Evolutionary conservation across 2,329 filamentous ascomycete species (phyloP), one percentile per base, ranked within the genome.

Genomic region (Diaporthe ilicicola): DNA sequence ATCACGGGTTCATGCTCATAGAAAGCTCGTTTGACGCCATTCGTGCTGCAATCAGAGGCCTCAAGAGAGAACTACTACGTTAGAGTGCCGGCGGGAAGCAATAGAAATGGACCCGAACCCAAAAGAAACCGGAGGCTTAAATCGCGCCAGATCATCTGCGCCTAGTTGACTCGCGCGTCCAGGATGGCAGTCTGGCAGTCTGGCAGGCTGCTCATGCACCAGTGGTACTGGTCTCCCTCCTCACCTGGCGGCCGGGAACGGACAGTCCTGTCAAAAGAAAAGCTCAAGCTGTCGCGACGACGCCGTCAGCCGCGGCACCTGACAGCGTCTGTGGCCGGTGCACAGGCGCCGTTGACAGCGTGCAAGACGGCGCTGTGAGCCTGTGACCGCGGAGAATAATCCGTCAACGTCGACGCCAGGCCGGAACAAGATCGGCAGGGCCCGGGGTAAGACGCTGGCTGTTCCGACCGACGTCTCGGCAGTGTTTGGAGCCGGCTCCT

Each of bases 391-490:
- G 56, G 56, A 17, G 56, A 32, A 19, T n/a, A 17, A 22, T 62
- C 39, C 56, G 42, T 46, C 24, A 8, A 27, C 22, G 37, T 42
- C 54, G 2, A 39, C 29, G n/a, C n/a, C 37, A 42, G 6, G 29
- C 44, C 54, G 46, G 22, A 54, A 50, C 24, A 44, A 29, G 44
- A 34, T 69, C 55, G 46, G 67, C 44, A 69, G 55, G 44, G 34
- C 48, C 34, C 50, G 48, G 34, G 10, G 29, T 17, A 17, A 39
- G 37, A 39, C 51, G 48, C 50, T 44, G 64, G 59, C 39, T 54
- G 48, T 32, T 46, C 64, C 51, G 48, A 55, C 48, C 48, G 64
- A 32, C 64, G 64, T 67, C 64, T 67, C 64, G 64, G 48, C 37
- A 67, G 37, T 67, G 50, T 67, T 67, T 67, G 37, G 64, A 46